Conservation (phyloP, 106 monocot genomes). For the Xerophyta viscosa region DNA sequence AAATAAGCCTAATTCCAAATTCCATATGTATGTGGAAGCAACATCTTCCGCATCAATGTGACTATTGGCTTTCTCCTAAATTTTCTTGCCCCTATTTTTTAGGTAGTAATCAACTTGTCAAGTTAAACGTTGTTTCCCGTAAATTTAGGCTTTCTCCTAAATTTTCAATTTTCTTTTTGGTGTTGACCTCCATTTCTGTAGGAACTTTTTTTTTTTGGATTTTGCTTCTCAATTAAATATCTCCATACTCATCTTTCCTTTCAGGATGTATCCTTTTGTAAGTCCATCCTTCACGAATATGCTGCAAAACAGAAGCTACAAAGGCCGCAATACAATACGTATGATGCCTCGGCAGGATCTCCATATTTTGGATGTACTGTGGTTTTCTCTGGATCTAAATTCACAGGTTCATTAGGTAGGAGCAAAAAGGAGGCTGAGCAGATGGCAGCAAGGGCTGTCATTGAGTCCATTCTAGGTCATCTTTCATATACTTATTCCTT, state of each 20-base stretch:
- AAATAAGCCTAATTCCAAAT: too few relatives aligned
- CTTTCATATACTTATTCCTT: constrained; percentile 8
- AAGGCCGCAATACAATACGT: constrained; percentile 28
- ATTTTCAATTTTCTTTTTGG: too few relatives aligned
- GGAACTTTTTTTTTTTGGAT: background rate
- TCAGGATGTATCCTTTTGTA: constrained; percentile 50
- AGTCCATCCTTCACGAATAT: constrained; percentile 60
- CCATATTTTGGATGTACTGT: constrained; percentile 31
- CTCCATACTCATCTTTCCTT: too few relatives aligned
- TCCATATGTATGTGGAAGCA: too few relatives aligned
- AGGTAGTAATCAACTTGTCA: too few relatives aligned
- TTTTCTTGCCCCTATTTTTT: too few relatives aligned
- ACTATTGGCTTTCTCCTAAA: too few relatives aligned
- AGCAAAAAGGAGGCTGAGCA: constrained; percentile 72
- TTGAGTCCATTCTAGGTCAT: constrained; percentile 55
- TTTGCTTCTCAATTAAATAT: background rate
- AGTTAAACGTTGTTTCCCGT: too few relatives aligned
- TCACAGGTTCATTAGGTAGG: constrained; percentile 25
- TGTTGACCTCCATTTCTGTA: too few relatives aligned
- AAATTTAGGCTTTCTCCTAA: too few relatives aligned
- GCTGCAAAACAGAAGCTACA: constrained; percentile 25
- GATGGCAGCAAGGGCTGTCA: constrained; percentile 39
- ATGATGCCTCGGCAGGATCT: constrained; percentile 9
- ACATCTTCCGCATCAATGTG: too few relatives aligned
- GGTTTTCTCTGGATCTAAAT: constrained; percentile 30